These are phyloP conservation scores for Cryptosporidium xiaoi DNA, from an alignment of 169 alveolate genomes.

Conservation along the genomic window DNA sequence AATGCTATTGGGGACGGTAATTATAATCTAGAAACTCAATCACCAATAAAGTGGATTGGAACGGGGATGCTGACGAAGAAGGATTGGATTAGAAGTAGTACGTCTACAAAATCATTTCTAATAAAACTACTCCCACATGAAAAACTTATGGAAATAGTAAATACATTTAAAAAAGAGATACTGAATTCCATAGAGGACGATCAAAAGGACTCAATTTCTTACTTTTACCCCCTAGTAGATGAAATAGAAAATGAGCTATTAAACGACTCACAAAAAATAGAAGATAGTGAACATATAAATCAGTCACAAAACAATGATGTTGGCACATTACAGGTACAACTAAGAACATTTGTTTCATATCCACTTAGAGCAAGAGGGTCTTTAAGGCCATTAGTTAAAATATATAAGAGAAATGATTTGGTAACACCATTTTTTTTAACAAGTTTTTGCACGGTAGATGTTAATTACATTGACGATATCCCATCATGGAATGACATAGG, in stretches of 20 bases:
- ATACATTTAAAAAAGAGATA: neutral
- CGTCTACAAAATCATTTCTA: conserved; percentile 28
- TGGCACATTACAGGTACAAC: conserved; percentile 55
- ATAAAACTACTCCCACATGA: conserved; percentile 25
- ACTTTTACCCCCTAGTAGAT: neutral
- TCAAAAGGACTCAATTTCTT: neutral
- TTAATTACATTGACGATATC: conserved; percentile 28
- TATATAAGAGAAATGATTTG: conserved; percentile 28
- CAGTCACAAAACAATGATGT: conserved; percentile 2
- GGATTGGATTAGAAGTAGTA: conserved; percentile 55
- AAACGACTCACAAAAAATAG: neutral
- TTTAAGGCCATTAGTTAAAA: conserved; percentile 34
- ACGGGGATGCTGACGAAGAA: conserved; percentile 30
- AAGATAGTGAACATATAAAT: too few relatives aligned
- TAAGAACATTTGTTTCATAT: conserved; percentile 57
- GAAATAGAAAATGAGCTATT: conserved; percentile 12
- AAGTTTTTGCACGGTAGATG: conserved; percentile 36
- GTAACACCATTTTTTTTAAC: conserved; percentile 38
- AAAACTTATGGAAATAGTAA: conserved; percentile 29
- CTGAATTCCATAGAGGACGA: conserved; percentile 1
- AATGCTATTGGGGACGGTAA: conserved; percentile 70
- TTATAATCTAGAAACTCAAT: conserved; percentile 5
- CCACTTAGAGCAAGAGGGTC: conserved; percentile 41
- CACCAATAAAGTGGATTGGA: conserved; percentile 67
- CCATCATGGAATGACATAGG: conserved; percentile 71